A percentile compares a stretch with the other conserved stretches of the same genome.
phyloP scores from a whole-genome alignment of 192 early-diverging fungal species.

The Backusella tarrabulga region DNA sequence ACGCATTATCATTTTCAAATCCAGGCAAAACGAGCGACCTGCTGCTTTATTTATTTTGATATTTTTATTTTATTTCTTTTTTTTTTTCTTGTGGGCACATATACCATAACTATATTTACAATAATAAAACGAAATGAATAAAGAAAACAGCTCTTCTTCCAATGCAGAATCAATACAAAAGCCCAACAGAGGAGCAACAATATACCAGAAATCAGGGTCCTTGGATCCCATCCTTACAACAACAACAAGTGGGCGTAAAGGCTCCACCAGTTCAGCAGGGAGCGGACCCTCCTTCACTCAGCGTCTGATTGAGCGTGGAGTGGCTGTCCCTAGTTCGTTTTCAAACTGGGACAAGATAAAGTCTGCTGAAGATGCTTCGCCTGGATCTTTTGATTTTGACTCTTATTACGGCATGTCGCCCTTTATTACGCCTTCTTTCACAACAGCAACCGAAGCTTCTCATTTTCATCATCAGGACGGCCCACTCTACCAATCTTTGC shows the following conservation, averaged over 20 bases:
- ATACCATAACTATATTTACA: neutral
- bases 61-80: neutral
- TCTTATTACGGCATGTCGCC: conserved; percentile 34
- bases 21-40: neutral
- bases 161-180: neutral
- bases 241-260: conserved; percentile 1
- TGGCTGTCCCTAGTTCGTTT: conserved; percentile 32
- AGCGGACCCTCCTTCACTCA: conserved; percentile 21
- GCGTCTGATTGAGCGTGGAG: conserved; percentile 29
- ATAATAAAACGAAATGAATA: neutral
- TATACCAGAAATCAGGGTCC: neutral
- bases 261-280: neutral
- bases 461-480: conserved; percentile 9
- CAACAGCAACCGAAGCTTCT: neutral
- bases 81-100: neutral
- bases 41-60: neutral
- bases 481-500: conserved; percentile 17
- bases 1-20: conserved; percentile 1
- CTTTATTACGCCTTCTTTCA: conserved; percentile 26
- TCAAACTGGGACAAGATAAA: conserved; percentile 11
- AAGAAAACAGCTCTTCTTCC: neutral
- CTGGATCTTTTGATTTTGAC: conserved; percentile 22
- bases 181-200: neutral
- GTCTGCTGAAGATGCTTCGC: neutral
- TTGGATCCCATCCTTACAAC: neutral